Evolutionary conservation across 2,329 filamentous ascomycete genomes (phyloP), one percentile per base, ranked within the genome.

Genomic region (Phaeosphaeriaceae sp.): DNA sequence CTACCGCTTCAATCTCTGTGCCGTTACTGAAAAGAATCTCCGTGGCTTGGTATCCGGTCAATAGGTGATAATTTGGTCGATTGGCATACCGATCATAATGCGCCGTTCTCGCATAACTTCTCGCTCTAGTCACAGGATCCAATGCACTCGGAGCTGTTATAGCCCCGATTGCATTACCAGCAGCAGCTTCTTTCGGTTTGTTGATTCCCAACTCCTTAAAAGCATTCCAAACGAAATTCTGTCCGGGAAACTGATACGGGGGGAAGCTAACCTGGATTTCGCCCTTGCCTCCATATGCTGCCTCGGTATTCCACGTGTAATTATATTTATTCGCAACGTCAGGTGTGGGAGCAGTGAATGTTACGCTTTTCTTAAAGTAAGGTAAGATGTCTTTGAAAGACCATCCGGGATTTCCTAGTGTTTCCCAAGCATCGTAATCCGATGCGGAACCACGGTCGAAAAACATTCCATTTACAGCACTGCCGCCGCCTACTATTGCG

Each of bases 381-480:
- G 48, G 50, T 2, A 62, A 42, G 11, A 65, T 29, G 11, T 36
- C 45, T 15, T 48, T 30, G 41, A 49, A 65, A 13, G 40, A 40
- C 61, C 61, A 65, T 1, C 81, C 83, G 1, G 64, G 42, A 56
- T 85, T 86, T 1, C 83, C 83, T 9, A 86, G 66, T 12, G 72
- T 63, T 36, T 77, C 78, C 83, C 83, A 86, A 1, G 74, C 75
- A 63, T 86, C 79, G 45, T 73, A 74, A 42, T 72, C 69, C 7
- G 46, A 56, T 3, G 41, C 44, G 17, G 51, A 52, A 18, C 61
- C 71, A 8, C 71, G 61, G 39, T 67, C 63, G 32, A 69, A 70
- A 35, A 63, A 56, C 63, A 72, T 64, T 29, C 64, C 66, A 50
- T 74, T 73, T 21, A 72, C 57, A 1, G 61, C 62, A 17, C 54